Conservation (phyloP, 2,329 filamentous ascomycete species). For the Neofusicoccum sp. region DNA sequence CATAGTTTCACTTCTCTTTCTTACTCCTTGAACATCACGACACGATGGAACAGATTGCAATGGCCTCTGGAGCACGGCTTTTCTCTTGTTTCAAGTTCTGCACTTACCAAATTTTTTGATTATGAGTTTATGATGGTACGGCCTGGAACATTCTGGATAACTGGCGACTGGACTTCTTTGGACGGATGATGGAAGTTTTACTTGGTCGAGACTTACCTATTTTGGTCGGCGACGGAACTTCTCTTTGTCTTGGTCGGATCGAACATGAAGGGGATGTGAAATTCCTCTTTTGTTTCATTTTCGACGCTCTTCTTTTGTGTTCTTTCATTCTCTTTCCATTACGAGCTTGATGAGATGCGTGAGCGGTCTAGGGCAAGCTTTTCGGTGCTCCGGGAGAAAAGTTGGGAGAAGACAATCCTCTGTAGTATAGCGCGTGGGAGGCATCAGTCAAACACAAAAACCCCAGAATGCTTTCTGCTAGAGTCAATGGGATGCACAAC, state of each 20-base stretch:
- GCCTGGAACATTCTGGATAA: constrained; percentile 2
- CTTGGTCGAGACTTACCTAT: constrained; percentile 1
- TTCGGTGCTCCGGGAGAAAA: neutral
- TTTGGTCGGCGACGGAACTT: constrained; percentile 1
- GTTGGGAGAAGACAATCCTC: neutral
- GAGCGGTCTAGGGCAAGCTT: neutral
- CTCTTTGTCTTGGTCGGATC: constrained; percentile 4
- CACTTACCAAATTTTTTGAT: neutral
- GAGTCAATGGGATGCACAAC: neutral
- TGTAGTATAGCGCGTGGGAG: constrained; percentile 11
- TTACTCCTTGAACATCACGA: neutral
- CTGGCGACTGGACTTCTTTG: neutral
- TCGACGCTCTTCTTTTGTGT: neutral
- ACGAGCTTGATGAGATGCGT: neutral
- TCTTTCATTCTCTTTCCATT: neutral
- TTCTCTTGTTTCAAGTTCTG: neutral
- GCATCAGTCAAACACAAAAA: neutral
- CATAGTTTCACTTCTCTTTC: neutral
- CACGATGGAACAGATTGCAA: neutral
- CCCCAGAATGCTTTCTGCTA: neutral
- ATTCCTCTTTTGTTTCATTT: neutral
- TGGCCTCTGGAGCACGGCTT: constrained; percentile 11
- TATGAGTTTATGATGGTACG: constrained; percentile 10
- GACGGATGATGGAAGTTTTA: neutral
- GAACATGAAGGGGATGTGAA: constrained; percentile 6